Evolutionary conservation across 768 basidiomycete species (phyloP).

Genomic region (Scleroderma bovista): DNA sequence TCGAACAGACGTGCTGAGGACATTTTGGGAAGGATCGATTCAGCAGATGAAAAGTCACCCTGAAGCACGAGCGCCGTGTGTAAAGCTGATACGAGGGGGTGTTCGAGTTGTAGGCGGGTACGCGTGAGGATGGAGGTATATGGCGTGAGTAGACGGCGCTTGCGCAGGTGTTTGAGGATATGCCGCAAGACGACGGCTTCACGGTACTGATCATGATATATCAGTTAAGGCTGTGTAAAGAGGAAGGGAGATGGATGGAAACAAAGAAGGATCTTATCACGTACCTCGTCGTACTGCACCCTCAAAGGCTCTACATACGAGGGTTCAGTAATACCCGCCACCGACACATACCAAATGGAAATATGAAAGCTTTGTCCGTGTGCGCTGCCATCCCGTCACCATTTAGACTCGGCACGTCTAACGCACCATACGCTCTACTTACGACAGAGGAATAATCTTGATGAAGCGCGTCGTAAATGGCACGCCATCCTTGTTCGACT

Average conservation of each 20-base stretch:
- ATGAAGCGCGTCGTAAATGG: slow-evolving; percentile 62
- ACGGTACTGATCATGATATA: slow-evolving; percentile 42
- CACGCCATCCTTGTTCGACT: slow-evolving; percentile 52
- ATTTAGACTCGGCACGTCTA: neutral
- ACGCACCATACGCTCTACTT: slow-evolving; percentile 20
- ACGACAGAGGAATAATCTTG: slow-evolving; percentile 75
- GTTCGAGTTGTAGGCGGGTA: slow-evolving; percentile 55
- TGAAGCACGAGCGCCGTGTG: slow-evolving; percentile 60
- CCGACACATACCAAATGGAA: slow-evolving; percentile 70
- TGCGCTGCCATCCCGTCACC: slow-evolving; percentile 37
- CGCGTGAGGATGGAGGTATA: slow-evolving; percentile 54
- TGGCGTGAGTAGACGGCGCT: slow-evolving; percentile 64
- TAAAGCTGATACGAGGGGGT: slow-evolving; percentile 62
- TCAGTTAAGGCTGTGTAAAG: neutral
- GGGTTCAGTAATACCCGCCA: slow-evolving; percentile 55
- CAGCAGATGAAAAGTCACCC: slow-evolving; percentile 58
- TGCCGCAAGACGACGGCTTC: slow-evolving; percentile 63
- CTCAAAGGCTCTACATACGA: slow-evolving; percentile 51
- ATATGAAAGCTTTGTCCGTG: slow-evolving; percentile 71
- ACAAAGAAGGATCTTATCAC: slow-evolving; percentile 10
- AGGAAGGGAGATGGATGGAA: neutral
- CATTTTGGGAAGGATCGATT: slow-evolving; percentile 45
- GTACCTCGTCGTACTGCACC: slow-evolving; percentile 57
- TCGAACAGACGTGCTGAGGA: slow-evolving; percentile 58
- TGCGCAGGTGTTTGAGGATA: slow-evolving; percentile 71